Base-by-base conservation (phyloP, 2,329 filamentous ascomycete species). In the Penicillium digitatum region DNA sequence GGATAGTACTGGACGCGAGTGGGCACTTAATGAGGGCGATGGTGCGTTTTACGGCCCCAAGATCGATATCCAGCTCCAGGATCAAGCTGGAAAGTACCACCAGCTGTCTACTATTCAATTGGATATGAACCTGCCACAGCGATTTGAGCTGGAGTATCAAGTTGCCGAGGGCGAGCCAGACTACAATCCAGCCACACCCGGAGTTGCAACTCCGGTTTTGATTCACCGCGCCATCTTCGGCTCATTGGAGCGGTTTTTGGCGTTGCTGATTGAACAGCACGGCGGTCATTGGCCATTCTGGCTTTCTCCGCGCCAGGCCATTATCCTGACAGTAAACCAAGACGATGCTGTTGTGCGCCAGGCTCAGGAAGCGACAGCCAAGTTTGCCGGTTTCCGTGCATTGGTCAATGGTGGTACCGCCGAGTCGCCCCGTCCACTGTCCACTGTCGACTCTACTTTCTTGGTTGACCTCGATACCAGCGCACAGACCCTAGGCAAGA, bases 11-110 rank as follows among this genome's bases (percentile, higher is more conserved):
- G 87, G 86, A 10, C 82, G 84, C 63, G 75, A 81, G 34, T 95
- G 89, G 88, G 82, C 81, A 2, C 63, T 93, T 54, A 93, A 91
- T 59, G 82, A 87, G 64, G 90, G 89, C 11, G 90, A 95, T 57
- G 90, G 91, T 14, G 90, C 90, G 4, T 95, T 95, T 68, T 95
- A 95, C 66, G 90, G 91, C 0, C 90, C 91, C 31, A 95, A 95
- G 75, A 95, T 95, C 61, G 90, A 95, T 67, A 88, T 95, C 42
- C 84, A 95, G 37, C 74, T 95, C 43, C 84, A 82, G 57, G 90
- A 95, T 68, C 86, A 87, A 1, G 83, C 89, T 66, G 89, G 89
- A 8, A 95, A 93, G 68, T 88, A 91, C 66, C 90, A 95, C 68
- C 90, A 95, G 69, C 89, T 91, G 3, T 91, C 90, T 3, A 95